Evolutionary conservation across 495 filamentous ascomycete species (phyloP).

Genomic region (Podospora didyma): DNA sequence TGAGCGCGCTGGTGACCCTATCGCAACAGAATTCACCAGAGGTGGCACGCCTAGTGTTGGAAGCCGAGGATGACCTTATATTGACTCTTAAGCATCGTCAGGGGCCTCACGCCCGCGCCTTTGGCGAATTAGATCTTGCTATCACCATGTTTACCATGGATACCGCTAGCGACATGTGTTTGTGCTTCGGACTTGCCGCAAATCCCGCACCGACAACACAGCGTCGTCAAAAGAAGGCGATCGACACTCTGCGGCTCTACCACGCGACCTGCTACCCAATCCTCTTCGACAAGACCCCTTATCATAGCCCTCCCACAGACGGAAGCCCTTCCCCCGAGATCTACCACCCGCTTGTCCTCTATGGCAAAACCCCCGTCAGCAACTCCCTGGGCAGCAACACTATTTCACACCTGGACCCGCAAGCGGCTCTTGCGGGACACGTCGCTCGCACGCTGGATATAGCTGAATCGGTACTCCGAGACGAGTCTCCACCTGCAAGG

Average conservation of each 20-base stretch:
- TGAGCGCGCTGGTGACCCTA: not conserved
- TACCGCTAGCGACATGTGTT: not conserved
- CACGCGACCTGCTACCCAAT: not conserved
- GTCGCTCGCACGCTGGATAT: not conserved
- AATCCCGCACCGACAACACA: not conserved
- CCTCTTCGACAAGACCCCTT: not conserved
- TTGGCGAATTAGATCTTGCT: not conserved
- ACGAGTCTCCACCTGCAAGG: not conserved
- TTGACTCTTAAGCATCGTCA: not conserved
- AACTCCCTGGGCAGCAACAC: not conserved
- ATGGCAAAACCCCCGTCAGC: not conserved
- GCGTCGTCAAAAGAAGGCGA: not conserved
- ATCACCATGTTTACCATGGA: not conserved
- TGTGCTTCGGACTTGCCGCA: not conserved
- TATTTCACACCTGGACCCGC: not conserved
- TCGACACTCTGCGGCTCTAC: not conserved
- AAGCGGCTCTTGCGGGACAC: not conserved
- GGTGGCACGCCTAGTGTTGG: not conserved
- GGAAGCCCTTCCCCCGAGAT: not conserved
- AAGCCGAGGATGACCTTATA: not conserved
- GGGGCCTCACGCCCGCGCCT: not conserved
- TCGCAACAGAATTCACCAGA: not conserved
- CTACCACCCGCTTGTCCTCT: not conserved
- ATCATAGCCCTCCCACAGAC: not conserved
- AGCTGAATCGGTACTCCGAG: not conserved